Percentiles rank a stretch among this genome's conserved stretches.
phyloP scores from a whole-genome alignment of 208 protist genomes.

The Kentomonas sorsogonicus region DNA sequence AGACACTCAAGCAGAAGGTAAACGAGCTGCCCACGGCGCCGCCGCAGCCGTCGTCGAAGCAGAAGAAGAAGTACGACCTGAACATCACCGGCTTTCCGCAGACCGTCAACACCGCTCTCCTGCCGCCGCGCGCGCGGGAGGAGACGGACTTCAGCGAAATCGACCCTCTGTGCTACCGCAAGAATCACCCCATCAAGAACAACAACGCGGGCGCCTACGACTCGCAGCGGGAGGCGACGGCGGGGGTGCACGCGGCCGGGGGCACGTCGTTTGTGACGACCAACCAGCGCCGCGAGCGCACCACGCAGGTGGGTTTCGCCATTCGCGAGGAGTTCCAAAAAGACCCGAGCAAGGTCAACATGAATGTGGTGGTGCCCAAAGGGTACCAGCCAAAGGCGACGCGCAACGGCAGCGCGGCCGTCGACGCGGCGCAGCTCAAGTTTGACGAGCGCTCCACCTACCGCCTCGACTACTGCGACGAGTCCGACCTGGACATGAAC shows the following conservation, averaged over 20 bases:
- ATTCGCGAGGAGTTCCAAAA: constrained; percentile 23
- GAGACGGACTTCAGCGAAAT: constrained; percentile 38
- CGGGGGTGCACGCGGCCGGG: too few species aligned
- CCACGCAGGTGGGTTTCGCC: constrained; percentile 36
- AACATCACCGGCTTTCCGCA: constrained; percentile 70
- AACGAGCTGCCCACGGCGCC: constrained; percentile 21
- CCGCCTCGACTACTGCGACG: constrained; percentile 72
- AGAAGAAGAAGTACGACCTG: constrained; percentile 55
- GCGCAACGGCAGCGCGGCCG: constrained; percentile 18
- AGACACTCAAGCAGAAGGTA: too few species aligned
- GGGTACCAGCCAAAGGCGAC: constrained; percentile 17
- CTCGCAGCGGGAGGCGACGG: constrained; percentile 7
- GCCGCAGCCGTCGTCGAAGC: constrained; percentile 19
- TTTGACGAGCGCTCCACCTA: constrained; percentile 75
- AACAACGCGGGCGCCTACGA: constrained; percentile 28
- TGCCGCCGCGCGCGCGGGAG: constrained; percentile 25
- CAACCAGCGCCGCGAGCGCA: constrained; percentile 41
- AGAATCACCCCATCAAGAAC: constrained; percentile 35
- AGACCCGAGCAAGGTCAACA: constrained; percentile 11
- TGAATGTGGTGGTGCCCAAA: constrained; percentile 5
- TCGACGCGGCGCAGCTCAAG: too few species aligned
- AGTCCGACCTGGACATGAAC: constrained; percentile 16
- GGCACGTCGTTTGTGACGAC: constrained; percentile 28
- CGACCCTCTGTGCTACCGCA: constrained; percentile 35
- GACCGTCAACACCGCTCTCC: constrained; percentile 45